A percentile compares a stretch with the other conserved stretches of the same genome.
These are phyloP conservation scores for Przewalskia tangutica DNA, from an alignment of 257 asterid genomes.

Conservation along the genomic window DNA sequence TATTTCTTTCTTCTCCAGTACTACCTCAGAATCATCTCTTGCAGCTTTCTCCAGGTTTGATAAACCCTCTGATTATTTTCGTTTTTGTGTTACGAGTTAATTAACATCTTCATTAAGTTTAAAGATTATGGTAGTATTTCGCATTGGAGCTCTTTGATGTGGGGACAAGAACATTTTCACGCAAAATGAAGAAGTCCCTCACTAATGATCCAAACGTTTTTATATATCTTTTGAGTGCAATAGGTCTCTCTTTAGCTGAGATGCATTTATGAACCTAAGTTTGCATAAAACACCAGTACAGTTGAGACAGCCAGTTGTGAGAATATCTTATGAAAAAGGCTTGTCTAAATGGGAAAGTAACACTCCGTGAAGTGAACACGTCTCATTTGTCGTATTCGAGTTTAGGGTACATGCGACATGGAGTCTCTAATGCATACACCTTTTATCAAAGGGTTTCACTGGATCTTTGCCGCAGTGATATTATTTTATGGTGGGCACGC, in stretches of 20 bases:
- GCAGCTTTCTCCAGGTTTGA: constrained; percentile 54
- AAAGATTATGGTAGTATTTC: neutral
- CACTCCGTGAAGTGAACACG: neutral
- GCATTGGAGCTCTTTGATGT: neutral
- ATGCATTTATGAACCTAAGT: neutral
- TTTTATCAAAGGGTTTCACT: neutral
- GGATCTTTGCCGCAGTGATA: neutral
- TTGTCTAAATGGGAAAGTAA: neutral
- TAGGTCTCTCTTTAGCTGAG: neutral
- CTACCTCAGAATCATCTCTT: constrained; percentile 36
- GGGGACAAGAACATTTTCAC: neutral
- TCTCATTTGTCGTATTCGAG: neutral
- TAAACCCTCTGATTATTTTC: neutral
- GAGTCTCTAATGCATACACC: neutral
- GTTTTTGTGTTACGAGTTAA: neutral
- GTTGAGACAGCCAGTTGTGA: neutral
- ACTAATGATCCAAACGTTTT: too few species aligned
- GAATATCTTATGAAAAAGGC: neutral
- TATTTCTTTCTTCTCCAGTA: constrained; percentile 47
- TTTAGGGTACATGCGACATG: neutral
- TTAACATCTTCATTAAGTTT: neutral
- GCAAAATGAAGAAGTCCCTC: neutral
- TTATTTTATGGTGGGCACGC: neutral
- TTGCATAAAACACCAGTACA: neutral
- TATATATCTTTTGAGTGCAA: neutral